Conservation (phyloP, 2,329 filamentous ascomycete species). For the Lasiodiplodia hormozganensis region DNA sequence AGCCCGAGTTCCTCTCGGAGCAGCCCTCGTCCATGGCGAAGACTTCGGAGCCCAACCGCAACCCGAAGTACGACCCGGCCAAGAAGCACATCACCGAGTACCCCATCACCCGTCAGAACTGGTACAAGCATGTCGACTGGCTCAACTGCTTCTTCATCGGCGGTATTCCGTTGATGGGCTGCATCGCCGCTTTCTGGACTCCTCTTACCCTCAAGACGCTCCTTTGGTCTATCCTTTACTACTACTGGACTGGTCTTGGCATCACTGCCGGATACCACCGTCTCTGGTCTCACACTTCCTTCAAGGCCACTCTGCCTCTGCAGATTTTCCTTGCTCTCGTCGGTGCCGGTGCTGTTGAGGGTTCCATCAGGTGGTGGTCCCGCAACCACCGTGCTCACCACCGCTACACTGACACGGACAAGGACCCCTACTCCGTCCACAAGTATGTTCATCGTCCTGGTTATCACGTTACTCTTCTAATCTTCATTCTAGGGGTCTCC, state of each 20-base stretch:
- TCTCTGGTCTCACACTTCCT: conserved; percentile 69
- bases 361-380: conserved; percentile 59
- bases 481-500: conserved; percentile 41
- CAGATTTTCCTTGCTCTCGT: conserved; percentile 57
- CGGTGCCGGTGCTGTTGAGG: conserved; percentile 57
- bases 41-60: conserved; percentile 60
- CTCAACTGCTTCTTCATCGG: conserved; percentile 85
- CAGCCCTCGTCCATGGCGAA: conserved; percentile 56
- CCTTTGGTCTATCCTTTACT: conserved; percentile 78
- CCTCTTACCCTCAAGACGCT: conserved; percentile 76
- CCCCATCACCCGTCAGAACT: conserved; percentile 81
- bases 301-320: conserved; percentile 53
- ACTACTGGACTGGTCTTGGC: conserved; percentile 83
- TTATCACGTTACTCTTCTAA: conserved; percentile 20
- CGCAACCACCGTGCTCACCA: conserved; percentile 59
- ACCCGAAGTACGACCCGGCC: conserved; percentile 63
- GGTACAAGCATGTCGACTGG: conserved; percentile 95
- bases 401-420: conserved; percentile 60
- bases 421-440: conserved; percentile 61
- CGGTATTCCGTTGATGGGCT: conserved; percentile 75
- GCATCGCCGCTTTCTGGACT: conserved; percentile 80
- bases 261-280: conserved; percentile 68
- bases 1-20: conserved; percentile 55
- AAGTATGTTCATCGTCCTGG: conserved; percentile 39
- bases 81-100: conserved; percentile 84